Evolutionary conservation across 2,329 filamentous ascomycete genomes (phyloP).

Genomic region (Coniella vitis): DNA sequence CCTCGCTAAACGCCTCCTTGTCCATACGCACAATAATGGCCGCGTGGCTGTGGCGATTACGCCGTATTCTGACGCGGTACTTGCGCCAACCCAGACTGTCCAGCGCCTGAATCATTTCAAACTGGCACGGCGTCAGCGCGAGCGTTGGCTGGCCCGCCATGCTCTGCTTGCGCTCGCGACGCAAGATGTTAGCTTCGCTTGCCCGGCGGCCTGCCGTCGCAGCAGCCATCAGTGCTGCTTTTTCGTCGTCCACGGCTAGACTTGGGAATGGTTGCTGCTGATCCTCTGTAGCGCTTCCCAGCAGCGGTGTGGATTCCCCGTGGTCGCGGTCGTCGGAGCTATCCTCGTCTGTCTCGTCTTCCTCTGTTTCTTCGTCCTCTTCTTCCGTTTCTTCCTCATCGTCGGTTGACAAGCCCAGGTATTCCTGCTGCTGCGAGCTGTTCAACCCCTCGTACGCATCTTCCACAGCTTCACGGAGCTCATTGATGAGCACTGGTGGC

Average conservation of each 20-base stretch:
- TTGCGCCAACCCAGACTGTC: constrained; percentile 60
- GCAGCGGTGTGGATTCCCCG: constrained; percentile 4
- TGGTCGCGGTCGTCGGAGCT: constrained; percentile 10
- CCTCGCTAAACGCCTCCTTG: constrained; percentile 64
- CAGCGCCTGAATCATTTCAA: constrained; percentile 73
- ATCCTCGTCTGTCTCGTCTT: not conserved
- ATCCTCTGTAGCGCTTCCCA: not conserved
- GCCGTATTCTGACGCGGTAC: constrained; percentile 68
- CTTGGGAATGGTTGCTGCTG: too few species aligned
- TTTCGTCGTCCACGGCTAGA: constrained; percentile 24
- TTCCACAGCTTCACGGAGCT: constrained; percentile 70
- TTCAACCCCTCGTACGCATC: constrained; percentile 69
- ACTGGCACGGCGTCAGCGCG: constrained; percentile 73
- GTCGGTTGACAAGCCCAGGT: constrained; percentile 47
- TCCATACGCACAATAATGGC: constrained; percentile 78
- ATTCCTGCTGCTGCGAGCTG: constrained; percentile 62
- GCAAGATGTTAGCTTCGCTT: constrained; percentile 31
- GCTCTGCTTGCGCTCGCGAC: constrained; percentile 32
- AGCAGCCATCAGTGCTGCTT: constrained; percentile 9
- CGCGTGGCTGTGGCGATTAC: constrained; percentile 75
- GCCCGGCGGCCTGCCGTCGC: constrained; percentile 6
- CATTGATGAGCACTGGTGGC: constrained; percentile 68
- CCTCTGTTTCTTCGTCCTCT: not conserved
- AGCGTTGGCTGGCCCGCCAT: constrained; percentile 57
- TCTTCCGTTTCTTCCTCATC: not conserved